These are phyloP conservation scores for Verticillium isaacii DNA, from an alignment of 2,329 filamentous ascomycete species.

Conservation along the genomic window DNA sequence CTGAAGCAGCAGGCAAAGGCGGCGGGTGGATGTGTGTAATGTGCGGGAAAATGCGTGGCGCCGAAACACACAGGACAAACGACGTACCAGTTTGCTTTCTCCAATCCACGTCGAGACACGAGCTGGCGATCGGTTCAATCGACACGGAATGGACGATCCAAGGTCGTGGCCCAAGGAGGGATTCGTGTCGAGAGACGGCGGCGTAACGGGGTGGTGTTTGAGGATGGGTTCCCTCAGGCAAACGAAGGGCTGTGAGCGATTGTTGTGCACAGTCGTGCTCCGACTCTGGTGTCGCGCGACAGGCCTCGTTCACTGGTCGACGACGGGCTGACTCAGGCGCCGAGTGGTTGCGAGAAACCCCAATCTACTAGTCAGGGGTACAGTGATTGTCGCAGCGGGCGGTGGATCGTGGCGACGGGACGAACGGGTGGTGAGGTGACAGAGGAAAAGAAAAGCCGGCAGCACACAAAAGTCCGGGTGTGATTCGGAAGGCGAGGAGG, in stretches of 20 bases:
- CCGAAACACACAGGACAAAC: neutral
- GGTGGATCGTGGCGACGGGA: neutral
- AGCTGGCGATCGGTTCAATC: neutral
- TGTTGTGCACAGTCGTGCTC: neutral
- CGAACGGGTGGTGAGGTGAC: neutral
- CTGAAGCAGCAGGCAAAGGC: neutral
- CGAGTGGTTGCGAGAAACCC: neutral
- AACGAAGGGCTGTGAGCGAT: neutral
- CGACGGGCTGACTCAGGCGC: neutral
- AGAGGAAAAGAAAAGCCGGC: slow-evolving; percentile 5
- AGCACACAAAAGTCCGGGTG: neutral
- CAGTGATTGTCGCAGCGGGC: neutral
- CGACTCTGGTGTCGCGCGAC: neutral
- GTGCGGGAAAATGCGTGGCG: neutral
- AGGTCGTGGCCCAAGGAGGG: neutral
- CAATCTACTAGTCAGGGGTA: neutral
- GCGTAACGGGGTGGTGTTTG: neutral
- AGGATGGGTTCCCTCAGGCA: neutral
- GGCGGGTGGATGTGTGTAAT: neutral
- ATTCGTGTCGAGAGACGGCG: neutral
- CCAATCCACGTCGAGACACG: neutral
- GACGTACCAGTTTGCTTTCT: neutral
- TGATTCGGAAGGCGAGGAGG: neutral
- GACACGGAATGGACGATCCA: neutral
- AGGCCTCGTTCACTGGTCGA: neutral